Percentiles rank a stretch among this genome's conserved stretches.
Conservation (phyloP, 2,329 filamentous ascomycete genomes). For the Aulographum hederae region DNA sequence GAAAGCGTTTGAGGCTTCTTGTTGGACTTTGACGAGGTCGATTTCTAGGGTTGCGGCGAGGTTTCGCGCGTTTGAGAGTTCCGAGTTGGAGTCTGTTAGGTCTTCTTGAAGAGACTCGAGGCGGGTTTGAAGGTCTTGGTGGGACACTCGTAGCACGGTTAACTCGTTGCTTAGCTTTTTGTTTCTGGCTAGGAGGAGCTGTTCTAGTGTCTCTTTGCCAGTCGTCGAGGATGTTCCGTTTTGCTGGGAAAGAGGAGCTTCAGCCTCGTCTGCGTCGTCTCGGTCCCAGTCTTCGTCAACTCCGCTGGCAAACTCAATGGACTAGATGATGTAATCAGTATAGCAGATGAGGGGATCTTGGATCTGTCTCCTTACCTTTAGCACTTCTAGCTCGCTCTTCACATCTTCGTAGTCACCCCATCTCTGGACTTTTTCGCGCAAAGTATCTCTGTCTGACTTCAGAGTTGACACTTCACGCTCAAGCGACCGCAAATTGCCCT, state of each 20-base stretch:
- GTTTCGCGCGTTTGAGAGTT: conserved; percentile 68
- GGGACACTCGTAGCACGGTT: conserved; percentile 79
- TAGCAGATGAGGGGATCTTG: background rate
- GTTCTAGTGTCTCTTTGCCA: conserved; percentile 63
- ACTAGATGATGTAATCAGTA: conserved; percentile 23
- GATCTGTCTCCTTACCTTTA: conserved; percentile 51
- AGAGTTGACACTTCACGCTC: conserved; percentile 62
- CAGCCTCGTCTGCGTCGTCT: conserved; percentile 37
- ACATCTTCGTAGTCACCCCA: conserved; percentile 93
- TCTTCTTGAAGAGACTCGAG: conserved; percentile 70
- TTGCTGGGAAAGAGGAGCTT: conserved; percentile 14
- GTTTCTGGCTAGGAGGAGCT: conserved; percentile 78
- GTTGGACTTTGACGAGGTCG: conserved; percentile 74
- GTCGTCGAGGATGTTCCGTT: conserved; percentile 35
- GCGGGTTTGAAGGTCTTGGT: conserved; percentile 72
- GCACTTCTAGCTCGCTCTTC: conserved; percentile 85
- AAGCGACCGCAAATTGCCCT: conserved; percentile 55
- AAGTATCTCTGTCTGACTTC: conserved; percentile 60
- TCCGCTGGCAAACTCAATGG: conserved; percentile 88
- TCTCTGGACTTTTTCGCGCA: conserved; percentile 68
- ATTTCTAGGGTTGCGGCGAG: conserved; percentile 83
- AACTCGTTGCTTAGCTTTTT: conserved; percentile 93
- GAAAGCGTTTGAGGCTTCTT: conserved; percentile 66
- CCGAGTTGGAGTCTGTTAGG: conserved; percentile 62
- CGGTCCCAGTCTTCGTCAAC: conserved; percentile 40